phyloP scores from a whole-genome alignment of 2,329 filamentous ascomycete genomes.

The Aspergillus clavatus region DNA sequence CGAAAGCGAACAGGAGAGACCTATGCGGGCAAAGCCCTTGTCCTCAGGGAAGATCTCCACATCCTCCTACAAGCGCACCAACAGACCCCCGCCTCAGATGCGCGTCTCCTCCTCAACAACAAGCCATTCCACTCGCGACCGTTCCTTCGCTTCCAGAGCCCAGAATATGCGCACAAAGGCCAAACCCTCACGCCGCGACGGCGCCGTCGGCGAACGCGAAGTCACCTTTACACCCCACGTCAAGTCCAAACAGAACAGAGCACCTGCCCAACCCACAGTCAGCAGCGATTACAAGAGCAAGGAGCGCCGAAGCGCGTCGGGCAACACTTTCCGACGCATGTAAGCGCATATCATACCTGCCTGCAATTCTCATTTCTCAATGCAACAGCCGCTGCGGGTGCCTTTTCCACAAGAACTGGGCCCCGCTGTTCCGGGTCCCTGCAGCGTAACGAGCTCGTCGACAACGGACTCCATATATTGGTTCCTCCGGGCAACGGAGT shows the following conservation, averaged over 20 bases:
- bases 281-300: slow-evolving; percentile 28
- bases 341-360: slow-evolving; percentile 19
- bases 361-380: no score
- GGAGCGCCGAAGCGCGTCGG: slow-evolving; percentile 47
- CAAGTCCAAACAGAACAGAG: slow-evolving; percentile 35
- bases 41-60: slow-evolving; percentile 47
- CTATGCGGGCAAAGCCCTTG: slow-evolving; percentile 27
- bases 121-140: slow-evolving; percentile 44
- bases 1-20: slow-evolving; percentile 27
- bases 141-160: slow-evolving; percentile 56
- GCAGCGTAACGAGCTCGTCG: no score
- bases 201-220: slow-evolving; percentile 49
- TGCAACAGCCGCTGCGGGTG: no score
- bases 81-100: slow-evolving; percentile 51
- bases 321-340: slow-evolving; percentile 46
- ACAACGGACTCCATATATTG: no score
- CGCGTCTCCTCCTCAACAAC: slow-evolving; percentile 51
- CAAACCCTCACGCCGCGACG: slow-evolving; percentile 27
- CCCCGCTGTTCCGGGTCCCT: no score
- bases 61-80: slow-evolving; percentile 51
- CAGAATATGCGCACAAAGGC: slow-evolving; percentile 39
- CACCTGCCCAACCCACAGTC: slow-evolving; percentile 14
- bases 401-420: no score
- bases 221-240: slow-evolving; percentile 56
- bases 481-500: no score